A percentile compares a stretch with the other conserved stretches of the same genome.
phyloP scores from a whole-genome alignment of 352 stramenopile genomes.

The Phytophthora foliorum region DNA sequence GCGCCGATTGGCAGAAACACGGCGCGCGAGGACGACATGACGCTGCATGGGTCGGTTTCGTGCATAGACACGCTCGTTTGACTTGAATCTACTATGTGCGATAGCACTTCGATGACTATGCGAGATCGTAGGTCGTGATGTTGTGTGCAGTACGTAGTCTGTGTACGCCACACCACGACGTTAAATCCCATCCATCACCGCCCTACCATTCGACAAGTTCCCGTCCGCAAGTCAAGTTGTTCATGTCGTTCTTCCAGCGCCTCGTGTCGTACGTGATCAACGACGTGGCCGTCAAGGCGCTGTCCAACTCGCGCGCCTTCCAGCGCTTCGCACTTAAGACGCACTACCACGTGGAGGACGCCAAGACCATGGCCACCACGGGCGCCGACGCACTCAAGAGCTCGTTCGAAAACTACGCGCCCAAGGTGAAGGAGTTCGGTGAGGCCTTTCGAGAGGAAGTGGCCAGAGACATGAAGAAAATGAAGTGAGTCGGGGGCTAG shows the following conservation, averaged over 20 bases:
- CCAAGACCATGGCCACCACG: slow-evolving; percentile 75
- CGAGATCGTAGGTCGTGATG: not conserved
- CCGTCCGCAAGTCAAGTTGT: slow-evolving; percentile 1
- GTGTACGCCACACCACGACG: slow-evolving; percentile 9
- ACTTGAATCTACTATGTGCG: slow-evolving; percentile 1
- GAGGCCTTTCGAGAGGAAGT: slow-evolving; percentile 81
- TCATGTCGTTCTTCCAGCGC: slow-evolving; percentile 90
- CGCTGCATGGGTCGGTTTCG: not conserved
- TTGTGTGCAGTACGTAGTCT: not conserved
- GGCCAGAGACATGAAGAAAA: slow-evolving; percentile 74
- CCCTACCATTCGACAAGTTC: slow-evolving; percentile 41
- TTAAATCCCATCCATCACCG: slow-evolving; percentile 19
- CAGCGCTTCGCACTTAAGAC: slow-evolving; percentile 89
- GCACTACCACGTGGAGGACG: slow-evolving; percentile 85
- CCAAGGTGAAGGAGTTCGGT: slow-evolving; percentile 83
- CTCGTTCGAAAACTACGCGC: slow-evolving; percentile 65
- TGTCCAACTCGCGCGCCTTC: slow-evolving; percentile 84
- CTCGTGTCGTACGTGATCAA: slow-evolving; percentile 86
- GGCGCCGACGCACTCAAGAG: slow-evolving; percentile 57
- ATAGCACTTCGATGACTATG: not conserved
- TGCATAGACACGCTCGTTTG: slow-evolving; percentile 15
- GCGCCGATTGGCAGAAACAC: slow-evolving; percentile 36
- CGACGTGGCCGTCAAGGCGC: slow-evolving; percentile 86
- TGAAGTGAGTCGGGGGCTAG: slow-evolving; percentile 50
- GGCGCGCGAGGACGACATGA: slow-evolving; percentile 3